A percentile compares a stretch with the other conserved stretches of the same genome.
Conservation (phyloP, 116 monocot species). For the Zostera marina region DNA sequence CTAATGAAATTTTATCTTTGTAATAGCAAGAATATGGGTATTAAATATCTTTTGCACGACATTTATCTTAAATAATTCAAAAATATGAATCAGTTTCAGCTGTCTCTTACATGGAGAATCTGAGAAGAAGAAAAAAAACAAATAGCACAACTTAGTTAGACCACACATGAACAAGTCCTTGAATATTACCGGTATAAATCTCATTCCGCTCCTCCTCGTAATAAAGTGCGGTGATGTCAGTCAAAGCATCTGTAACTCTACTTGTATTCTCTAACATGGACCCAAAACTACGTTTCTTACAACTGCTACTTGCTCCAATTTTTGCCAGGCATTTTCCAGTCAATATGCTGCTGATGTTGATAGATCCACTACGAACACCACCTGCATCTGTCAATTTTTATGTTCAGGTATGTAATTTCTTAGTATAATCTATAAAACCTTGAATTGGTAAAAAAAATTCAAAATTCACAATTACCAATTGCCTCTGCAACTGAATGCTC, state of each 20-base stretch:
- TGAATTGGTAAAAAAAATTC: neutral
- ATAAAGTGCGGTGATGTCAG: slow-evolving; percentile 58
- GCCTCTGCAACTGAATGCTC: slow-evolving; percentile 30
- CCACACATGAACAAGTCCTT: slow-evolving; percentile 66
- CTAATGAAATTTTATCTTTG: no score
- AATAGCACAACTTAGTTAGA: slow-evolving; percentile 23
- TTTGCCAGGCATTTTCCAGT: slow-evolving; percentile 42
- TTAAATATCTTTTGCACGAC: no score
- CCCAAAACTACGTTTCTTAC: slow-evolving; percentile 2
- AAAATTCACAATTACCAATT: slow-evolving; percentile 5
- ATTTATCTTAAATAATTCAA: no score
- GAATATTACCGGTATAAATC: slow-evolving; percentile 66
- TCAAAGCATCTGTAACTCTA: slow-evolving; percentile 26
- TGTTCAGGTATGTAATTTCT: neutral
- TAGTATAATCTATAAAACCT: neutral
- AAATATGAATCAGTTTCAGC: no score
- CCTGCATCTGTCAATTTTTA: neutral
- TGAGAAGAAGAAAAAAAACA: no score
- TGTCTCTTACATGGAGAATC: no score
- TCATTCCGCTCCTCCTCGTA: slow-evolving; percentile 67
- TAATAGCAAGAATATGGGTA: no score
- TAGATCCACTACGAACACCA: slow-evolving; percentile 50
- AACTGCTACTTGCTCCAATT: slow-evolving; percentile 6
- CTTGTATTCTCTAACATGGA: slow-evolving; percentile 23
- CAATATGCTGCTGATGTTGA: slow-evolving; percentile 73